These are phyloP conservation scores for Vitis labrusca DNA, from an alignment of 164 flowering plant genomes.

Conservation along the genomic window DNA sequence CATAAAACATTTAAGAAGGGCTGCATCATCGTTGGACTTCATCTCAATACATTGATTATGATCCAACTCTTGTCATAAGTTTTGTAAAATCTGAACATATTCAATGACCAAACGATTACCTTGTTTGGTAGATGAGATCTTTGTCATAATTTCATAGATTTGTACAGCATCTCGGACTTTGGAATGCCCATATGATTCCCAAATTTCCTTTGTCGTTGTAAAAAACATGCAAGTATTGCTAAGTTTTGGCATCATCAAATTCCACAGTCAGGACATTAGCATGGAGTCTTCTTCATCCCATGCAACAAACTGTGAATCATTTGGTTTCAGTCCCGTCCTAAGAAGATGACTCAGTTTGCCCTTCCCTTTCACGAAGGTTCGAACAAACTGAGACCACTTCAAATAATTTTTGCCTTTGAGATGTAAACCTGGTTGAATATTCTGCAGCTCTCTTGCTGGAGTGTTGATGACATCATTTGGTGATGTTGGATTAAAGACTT, in stretches of 20 bases:
- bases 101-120: too few species aligned
- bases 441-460: too few species aligned
- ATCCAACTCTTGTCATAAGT: too few species aligned
- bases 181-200: neutral
- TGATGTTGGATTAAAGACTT: too few species aligned
- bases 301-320: neutral
- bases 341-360: neutral
- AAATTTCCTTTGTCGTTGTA: neutral
- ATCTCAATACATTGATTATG: too few species aligned
- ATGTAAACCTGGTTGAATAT: too few species aligned
- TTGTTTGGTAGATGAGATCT: too few species aligned
- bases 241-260: neutral
- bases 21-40: too few species aligned
- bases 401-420: neutral
- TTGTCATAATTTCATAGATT: neutral
- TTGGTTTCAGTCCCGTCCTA: neutral
- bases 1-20: neutral
- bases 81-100: too few species aligned
- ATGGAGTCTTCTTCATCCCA: neutral
- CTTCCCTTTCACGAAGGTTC: neutral
- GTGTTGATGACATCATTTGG: too few species aligned
- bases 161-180: neutral
- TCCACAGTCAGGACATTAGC: neutral
- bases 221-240: neutral
- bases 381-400: neutral